phyloP scores from a whole-genome alignment of 139 green algal genomes.

The Chlorella sp. region DNA sequence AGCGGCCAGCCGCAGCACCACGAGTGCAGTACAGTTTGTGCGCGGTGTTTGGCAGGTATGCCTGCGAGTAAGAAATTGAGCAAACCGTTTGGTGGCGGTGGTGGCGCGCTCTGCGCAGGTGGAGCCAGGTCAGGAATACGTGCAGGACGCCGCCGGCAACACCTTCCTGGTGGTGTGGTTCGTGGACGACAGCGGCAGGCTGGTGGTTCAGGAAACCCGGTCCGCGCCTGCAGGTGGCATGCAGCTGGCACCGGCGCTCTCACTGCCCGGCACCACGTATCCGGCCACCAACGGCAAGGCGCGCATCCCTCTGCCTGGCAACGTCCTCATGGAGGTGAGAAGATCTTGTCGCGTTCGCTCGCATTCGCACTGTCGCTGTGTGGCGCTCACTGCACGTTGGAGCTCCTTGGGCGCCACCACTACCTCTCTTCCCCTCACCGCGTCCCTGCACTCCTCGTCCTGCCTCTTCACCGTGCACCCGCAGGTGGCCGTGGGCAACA shows the following conservation, averaged over 20 bases:
- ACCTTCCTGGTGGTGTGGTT: slow-evolving; percentile 3
- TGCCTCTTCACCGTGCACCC: too few species aligned
- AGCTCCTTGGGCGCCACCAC: background rate
- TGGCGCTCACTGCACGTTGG: background rate
- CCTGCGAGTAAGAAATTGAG: too few species aligned
- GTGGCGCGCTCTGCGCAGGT: background rate
- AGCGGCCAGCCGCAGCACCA: background rate
- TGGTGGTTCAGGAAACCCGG: slow-evolving; percentile 4
- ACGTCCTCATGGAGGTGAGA: slow-evolving; percentile 5
- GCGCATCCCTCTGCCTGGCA: slow-evolving; percentile 4
- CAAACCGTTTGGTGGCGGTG: too few species aligned
- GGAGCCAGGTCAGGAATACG: slow-evolving; percentile 6
- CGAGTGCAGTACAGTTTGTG: too few species aligned
- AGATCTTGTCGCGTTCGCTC: too few species aligned
- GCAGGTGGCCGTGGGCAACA: background rate
- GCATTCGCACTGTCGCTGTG: too few species aligned
- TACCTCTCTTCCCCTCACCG: too few species aligned
- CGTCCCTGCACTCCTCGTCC: too few species aligned
- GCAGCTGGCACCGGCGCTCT: too few species aligned
- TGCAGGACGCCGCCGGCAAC: background rate
- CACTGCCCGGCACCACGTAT: too few species aligned
- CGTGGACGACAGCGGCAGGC: slow-evolving; percentile 3
- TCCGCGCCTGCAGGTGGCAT: too few species aligned
- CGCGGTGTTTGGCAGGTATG: too few species aligned
- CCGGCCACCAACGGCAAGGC: slow-evolving; percentile 4